A percentile compares a stretch with the other conserved stretches of the same genome.
Conservation (phyloP, 2,329 filamentous ascomycete genomes). For the Decorospora gaudefroyi region DNA sequence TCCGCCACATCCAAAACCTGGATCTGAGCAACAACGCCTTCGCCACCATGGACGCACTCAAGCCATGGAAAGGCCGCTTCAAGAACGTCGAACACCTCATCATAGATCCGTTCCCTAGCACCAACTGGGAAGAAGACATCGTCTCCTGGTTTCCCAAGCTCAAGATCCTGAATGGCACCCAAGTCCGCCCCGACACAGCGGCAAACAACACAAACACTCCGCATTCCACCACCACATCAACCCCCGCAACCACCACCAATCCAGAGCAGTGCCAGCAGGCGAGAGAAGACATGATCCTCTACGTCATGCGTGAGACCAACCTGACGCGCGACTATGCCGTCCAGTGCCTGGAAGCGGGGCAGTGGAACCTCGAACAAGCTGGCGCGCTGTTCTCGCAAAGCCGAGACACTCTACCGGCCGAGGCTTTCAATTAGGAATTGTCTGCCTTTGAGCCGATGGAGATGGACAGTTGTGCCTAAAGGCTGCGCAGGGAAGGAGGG, state of each 20-base stretch:
- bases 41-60: conserved; percentile 66
- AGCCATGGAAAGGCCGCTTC: conserved; percentile 79
- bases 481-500: not conserved
- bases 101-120: conserved; percentile 55
- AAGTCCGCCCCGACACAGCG: conserved; percentile 70
- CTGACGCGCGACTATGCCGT: conserved; percentile 80
- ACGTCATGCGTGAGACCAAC: conserved; percentile 75
- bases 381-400: conserved; percentile 74
- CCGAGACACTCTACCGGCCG: conserved; percentile 59
- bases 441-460: not conserved
- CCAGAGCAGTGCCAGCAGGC: conserved; percentile 46
- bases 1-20: conserved; percentile 84
- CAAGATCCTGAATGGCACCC: conserved; percentile 72
- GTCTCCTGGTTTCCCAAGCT: conserved; percentile 83
- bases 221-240: conserved; percentile 23
- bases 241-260: not conserved
- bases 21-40: conserved; percentile 87
- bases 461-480: not conserved
- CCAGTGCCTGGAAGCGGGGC: conserved; percentile 77
- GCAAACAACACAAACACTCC: conserved; percentile 14
- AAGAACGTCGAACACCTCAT: conserved; percentile 79
- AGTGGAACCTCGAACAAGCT: conserved; percentile 79
- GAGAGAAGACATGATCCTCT: conserved; percentile 69
- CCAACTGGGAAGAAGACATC: conserved; percentile 68
- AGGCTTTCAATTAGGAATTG: conserved; percentile 46